phyloP scores from a whole-genome alignment of 768 basidiomycete genomes.

The Mrakia gelida region DNA sequence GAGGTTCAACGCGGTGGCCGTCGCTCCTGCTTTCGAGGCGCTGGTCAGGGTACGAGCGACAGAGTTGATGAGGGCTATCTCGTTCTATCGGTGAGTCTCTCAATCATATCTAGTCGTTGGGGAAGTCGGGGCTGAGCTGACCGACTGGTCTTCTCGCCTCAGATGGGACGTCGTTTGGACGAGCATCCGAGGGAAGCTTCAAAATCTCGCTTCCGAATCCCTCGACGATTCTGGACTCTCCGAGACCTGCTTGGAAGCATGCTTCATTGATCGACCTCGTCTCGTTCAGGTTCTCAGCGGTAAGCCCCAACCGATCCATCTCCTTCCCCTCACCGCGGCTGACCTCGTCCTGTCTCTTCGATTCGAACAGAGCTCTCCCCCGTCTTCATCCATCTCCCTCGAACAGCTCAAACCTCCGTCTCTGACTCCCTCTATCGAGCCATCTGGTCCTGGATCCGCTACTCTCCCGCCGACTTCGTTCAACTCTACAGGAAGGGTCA shows the following conservation, averaged over 20 bases:
- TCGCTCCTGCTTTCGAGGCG: neutral
- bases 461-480: slow-evolving; percentile 20
- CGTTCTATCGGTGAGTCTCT: neutral
- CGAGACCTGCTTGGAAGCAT: neutral
- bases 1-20: neutral
- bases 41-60: neutral
- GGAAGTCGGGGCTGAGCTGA: neutral
- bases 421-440: slow-evolving; percentile 4
- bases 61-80: neutral
- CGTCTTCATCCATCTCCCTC: slow-evolving; percentile 19
- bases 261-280: slow-evolving; percentile 19
- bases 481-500: neutral
- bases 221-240: neutral
- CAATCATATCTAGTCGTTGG: neutral
- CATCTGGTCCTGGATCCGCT: slow-evolving; percentile 16
- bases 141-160: neutral
- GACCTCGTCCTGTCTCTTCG: neutral
- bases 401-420: neutral
- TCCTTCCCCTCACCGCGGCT: neutral
- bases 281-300: slow-evolving; percentile 12
- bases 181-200: neutral
- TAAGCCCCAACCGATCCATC: neutral
- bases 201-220: slow-evolving; percentile 1
- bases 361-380: slow-evolving; percentile 5
- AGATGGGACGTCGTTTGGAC: slow-evolving; percentile 13